Evolutionary conservation across 129 eudicot species (phyloP), one percentile per base, ranked within the genome.

Genomic region (Tagetes patula): DNA sequence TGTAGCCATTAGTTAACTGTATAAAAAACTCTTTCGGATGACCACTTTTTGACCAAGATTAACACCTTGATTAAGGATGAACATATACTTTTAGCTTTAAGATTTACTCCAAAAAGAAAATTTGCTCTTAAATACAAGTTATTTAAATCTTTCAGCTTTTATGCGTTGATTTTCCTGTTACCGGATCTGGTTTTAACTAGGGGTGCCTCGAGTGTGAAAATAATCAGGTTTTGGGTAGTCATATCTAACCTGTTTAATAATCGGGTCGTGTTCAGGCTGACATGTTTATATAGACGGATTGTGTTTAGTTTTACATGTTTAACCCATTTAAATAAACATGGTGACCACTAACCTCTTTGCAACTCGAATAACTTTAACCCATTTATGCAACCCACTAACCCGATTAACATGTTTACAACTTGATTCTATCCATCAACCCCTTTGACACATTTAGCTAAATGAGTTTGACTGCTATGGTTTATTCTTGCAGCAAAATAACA

Each of bases 1-100:
- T 47, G 52, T 47, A 47, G 3, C 52, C 5, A 10, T 47, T 10
- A 47, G 34, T 54, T 54, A 54, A 53, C 20, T 54, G 34, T 27
- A 42, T 68, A 8, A 60, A 50, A 61, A 70, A 70, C 40, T 65
- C 65, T 48, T 50, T 42, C 60, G 42, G 43, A 59, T 48, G 70
- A 13, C 70, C 30, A 4, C 52, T 40, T 76, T 6, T 49, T 32
- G 60, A 63, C 67, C 49, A 30, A 70, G 63, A 70, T 52, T 47
- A 6, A 11, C 69, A 60, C 4, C 42, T 41, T 11, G 58, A 40
- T 8, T 27, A 48, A 37, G 64, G 52, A 65, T 13, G 30, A 7
- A n/a, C 54, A 14, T 2, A 70, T 34, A 1, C 14, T 36, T 71
- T 34, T 12, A 73, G 53, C 52, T 71, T 38, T 10, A 54, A 54